Evolutionary conservation across 163 green algal species (phyloP), one percentile per base, ranked within the genome.

Genomic region (Chlamydomonas reinhardtii): DNA sequence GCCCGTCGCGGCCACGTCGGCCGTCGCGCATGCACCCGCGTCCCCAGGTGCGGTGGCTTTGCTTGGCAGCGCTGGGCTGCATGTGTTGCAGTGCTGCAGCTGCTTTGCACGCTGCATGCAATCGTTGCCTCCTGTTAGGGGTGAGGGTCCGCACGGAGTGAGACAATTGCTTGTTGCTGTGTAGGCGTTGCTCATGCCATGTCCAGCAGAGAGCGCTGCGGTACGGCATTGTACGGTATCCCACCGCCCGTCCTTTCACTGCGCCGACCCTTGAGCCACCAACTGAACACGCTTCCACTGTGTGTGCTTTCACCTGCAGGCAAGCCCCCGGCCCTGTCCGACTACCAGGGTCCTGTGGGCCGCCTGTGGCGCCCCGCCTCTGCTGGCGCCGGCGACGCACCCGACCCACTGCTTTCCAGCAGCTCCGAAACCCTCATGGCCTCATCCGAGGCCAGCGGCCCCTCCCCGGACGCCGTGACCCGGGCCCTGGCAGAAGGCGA

Each of bases 401-500:
- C 62, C 24, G 25, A 34, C 25, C 62, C 62, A 6, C 62, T 70
- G 24, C 59, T 70, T 5, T 70, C 31, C 48, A 84, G 43, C 39
- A 84, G 64, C 43, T 84, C 77, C 31, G 77, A 84, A 54, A 84
- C 77, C 27, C 43, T 84, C 14, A 69, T 84, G 43, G 66, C 77
- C 1, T 76, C 65, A 3, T 76, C 64, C 61, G 76, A 76, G 54
- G 65, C 77, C 66, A 84, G 77, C 77, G 48, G 22, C 16, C 61
- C 64, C 29, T 25, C 20, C 22, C 48, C 65, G 1, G 65, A 84
- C 48, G 39, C 77, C 9, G n/a, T 76, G 15, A 56, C 77, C 0
- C 66, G 66, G 12, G 52, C 65, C 0, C 31, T 69, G 27, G 43
- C 29, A 19, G 65, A 76, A 32, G 77, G 37, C 16, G 20, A 76